Conservation (phyloP, 2,329 filamentous ascomycete genomes). For the Arthrobotrys conoides region DNA sequence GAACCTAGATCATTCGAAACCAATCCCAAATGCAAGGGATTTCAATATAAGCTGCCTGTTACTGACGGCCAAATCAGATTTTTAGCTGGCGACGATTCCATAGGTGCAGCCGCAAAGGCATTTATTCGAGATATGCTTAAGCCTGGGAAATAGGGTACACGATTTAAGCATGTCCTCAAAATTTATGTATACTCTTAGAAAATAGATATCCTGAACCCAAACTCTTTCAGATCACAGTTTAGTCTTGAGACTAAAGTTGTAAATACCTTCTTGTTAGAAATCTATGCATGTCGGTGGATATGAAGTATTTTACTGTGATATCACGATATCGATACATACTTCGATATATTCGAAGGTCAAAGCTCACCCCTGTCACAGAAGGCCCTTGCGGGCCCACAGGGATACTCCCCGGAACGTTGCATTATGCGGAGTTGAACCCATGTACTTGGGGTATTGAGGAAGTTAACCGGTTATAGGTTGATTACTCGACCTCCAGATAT, state of each 20-base stretch:
- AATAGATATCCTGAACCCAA: too few species aligned
- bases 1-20: not conserved
- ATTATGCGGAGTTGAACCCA: constrained; percentile 28
- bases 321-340: too few species aligned
- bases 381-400: constrained; percentile 3
- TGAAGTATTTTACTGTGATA: not conserved
- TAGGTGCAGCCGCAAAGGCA: not conserved
- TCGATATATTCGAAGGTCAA: constrained; percentile 15
- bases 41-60: constrained; percentile 28
- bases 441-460: constrained; percentile 5
- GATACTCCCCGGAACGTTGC: constrained; percentile 7
- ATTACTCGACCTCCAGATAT: constrained; percentile 11
- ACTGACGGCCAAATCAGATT: constrained; percentile 17
- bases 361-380: constrained; percentile 12
- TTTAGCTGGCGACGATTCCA: constrained; percentile 9
- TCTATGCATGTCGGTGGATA: too few species aligned
- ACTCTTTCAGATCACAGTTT: too few species aligned
- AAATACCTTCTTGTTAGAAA: too few species aligned
- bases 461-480: constrained; percentile 18
- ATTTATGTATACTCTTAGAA: too few species aligned
- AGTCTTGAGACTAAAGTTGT: not conserved
- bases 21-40: constrained; percentile 19
- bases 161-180: too few species aligned
- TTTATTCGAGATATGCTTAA: constrained; percentile 2
- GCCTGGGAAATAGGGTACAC: not conserved